Conservation (phyloP, 1,284 basidiomycete genomes). For the Heterobasidion parviporum region DNA sequence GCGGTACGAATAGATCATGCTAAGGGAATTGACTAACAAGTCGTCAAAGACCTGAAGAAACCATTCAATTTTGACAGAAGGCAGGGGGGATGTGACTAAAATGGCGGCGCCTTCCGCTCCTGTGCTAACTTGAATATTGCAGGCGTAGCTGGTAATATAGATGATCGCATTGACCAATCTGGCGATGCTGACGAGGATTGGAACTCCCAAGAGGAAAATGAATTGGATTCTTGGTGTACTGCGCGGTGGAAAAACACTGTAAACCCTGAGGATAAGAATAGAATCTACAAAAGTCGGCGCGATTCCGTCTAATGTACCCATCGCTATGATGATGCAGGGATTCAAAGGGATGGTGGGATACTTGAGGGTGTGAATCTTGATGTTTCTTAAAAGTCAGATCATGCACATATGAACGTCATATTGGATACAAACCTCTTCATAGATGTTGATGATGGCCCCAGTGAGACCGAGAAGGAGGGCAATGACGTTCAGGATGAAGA, state of each 20-base stretch:
- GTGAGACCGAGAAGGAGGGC: conserved; percentile 13
- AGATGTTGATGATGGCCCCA: conserved; percentile 7
- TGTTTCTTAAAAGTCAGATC: not conserved
- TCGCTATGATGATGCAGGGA: conserved; percentile 3
- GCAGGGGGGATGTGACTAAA: conserved; percentile 4
- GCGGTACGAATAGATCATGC: not conserved
- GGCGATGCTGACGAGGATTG: conserved; percentile 10
- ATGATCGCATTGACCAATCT: conserved; percentile 11
- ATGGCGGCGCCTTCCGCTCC: conserved; percentile 2
- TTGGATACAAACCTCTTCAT: conserved; percentile 2
- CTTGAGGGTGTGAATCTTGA: conserved; percentile 1
- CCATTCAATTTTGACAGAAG: conserved; percentile 19
- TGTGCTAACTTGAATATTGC: not conserved
- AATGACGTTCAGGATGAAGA: conserved; percentile 20
- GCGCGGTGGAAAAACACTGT: conserved; percentile 17
- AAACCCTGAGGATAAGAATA: conserved; percentile 17
- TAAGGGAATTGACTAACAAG: conserved; percentile 9
- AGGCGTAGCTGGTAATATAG: conserved; percentile 6
- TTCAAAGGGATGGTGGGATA: not conserved
- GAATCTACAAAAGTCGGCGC: conserved; percentile 14
- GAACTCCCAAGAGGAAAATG: conserved; percentile 5
- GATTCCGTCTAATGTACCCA: conserved; percentile 5
- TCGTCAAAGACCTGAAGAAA: conserved; percentile 20
- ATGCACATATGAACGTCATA: not conserved
- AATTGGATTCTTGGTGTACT: conserved; percentile 2